Percentiles rank a stretch among this genome's conserved stretches.
Conservation (phyloP, 352 stramenopile species). For the Pythium volutum region DNA sequence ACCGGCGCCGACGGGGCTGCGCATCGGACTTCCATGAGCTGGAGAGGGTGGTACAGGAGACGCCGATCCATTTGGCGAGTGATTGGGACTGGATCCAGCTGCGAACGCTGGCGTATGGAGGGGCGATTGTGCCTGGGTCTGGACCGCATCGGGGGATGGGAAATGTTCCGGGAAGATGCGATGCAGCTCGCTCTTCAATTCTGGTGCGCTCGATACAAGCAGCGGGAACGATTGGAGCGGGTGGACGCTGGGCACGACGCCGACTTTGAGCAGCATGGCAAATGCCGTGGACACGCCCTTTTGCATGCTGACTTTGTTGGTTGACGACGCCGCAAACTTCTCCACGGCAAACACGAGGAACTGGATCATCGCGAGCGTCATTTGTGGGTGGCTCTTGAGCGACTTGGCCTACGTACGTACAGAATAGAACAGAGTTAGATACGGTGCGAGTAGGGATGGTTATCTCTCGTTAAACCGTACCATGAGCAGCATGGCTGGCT, state of each 20-base stretch:
- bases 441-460: neutral
- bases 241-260: slow-evolving; percentile 64
- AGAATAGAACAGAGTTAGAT: neutral
- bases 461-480: slow-evolving; percentile 26
- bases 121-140: slow-evolving; percentile 28
- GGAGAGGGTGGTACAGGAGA: slow-evolving; percentile 38
- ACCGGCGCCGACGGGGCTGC: slow-evolving; percentile 44
- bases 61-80: slow-evolving; percentile 33
- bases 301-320: slow-evolving; percentile 77
- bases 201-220: slow-evolving; percentile 57
- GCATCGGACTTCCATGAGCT: slow-evolving; percentile 46
- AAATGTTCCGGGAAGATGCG: slow-evolving; percentile 86
- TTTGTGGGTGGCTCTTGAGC: slow-evolving; percentile 80
- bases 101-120: slow-evolving; percentile 15
- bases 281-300: slow-evolving; percentile 81
- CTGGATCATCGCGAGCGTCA: slow-evolving; percentile 82
- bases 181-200: slow-evolving; percentile 68
- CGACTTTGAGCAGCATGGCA: slow-evolving; percentile 67
- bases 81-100: slow-evolving; percentile 32
- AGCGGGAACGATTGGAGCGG: slow-evolving; percentile 78
- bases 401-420: slow-evolving; percentile 60
- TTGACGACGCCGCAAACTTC: slow-evolving; percentile 74
- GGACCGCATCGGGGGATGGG: slow-evolving; percentile 51
- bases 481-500: slow-evolving; percentile 82
- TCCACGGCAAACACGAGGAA: slow-evolving; percentile 84